Evolutionary conservation across 2,329 filamentous ascomycete species (phyloP), one percentile per base, ranked within the genome.

Genomic region (Stagonosporopsis tanaceti): DNA sequence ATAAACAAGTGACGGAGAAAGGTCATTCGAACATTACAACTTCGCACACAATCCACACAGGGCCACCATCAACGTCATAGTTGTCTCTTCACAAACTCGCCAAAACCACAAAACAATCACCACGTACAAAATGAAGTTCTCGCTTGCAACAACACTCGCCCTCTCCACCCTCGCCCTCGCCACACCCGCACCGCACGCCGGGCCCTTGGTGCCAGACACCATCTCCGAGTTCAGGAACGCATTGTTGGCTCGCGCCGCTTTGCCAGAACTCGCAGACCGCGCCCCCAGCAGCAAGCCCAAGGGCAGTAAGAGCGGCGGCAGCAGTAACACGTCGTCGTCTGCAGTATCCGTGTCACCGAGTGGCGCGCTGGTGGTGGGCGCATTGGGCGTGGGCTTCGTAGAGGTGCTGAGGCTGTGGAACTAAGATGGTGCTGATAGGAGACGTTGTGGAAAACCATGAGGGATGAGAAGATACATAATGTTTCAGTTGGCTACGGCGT

Each of bases 141-240:
- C 32, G 2, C 12, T 71, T 61, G 45, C 63, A 12, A 64, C 63
- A 48, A 45, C 60, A 32, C 50, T 73, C 59, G 14, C 37, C 37
- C 61, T 69, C 60, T 61, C 68, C 24, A 57, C 67, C 14, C 61
- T 72, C 52, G 64, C 67, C 3, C 59, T 71, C 44, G 66, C 73
- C 25, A 72, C 38, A 34, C 70, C 71, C 51, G 68, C 71, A 34
- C 69, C 70, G 1, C 27, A 53, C 34, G 28, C 59, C 27, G 39
- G 24, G 3, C 38, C 50, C 2, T 59, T 65, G 15, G 59, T 62
- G 14, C 59, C 64, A 54, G 62, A 64, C 25, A 46, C 46, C 15
- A 22, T 57, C 12, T 28, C 51, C 24, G 46, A 64, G 17, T 52
- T 60, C 17, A 42, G 45, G 27, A 38, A 59, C 2, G 54, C 55